phyloP scores from a whole-genome alignment of 768 basidiomycete species.

The Lactarius sanguifluus region DNA sequence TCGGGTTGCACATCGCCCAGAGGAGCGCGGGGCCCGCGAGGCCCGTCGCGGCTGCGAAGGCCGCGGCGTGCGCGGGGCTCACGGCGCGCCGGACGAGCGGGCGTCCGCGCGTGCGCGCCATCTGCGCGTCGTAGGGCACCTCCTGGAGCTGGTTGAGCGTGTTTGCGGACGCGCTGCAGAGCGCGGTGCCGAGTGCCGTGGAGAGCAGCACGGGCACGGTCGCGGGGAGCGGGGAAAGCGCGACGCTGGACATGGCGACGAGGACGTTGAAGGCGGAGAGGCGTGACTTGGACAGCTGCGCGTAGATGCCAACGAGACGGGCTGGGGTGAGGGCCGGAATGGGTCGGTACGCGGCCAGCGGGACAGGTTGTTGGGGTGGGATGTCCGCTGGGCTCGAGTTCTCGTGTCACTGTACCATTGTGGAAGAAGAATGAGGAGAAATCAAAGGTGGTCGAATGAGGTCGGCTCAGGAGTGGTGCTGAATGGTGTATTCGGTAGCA shows the following conservation, averaged over 20 bases:
- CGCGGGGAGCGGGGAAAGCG: conserved; percentile 84
- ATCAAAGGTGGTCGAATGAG: conserved; percentile 11
- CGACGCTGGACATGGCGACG: conserved; percentile 89
- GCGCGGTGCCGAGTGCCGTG: conserved; percentile 83
- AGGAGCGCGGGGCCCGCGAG: conserved; percentile 75
- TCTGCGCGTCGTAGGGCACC: conserved; percentile 94
- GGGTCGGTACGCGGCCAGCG: conserved; percentile 30
- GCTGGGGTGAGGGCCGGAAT: conserved; percentile 45
- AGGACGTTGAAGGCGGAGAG: conserved; percentile 84
- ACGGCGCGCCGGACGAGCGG: conserved; percentile 87
- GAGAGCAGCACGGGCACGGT: conserved; percentile 82
- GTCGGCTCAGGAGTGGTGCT: conserved; percentile 23
- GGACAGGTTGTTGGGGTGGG: conserved; percentile 23
- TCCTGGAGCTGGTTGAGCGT: conserved; percentile 94
- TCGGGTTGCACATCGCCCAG: conserved; percentile 80
- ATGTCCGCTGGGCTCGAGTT: background rate
- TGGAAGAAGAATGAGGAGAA: conserved; percentile 26
- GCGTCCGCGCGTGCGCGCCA: conserved; percentile 83
- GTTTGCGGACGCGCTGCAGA: conserved; percentile 93
- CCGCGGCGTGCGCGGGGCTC: conserved; percentile 77
- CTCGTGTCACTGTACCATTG: conserved; percentile 1
- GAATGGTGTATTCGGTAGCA: conserved; percentile 18
- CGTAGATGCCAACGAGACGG: conserved; percentile 64
- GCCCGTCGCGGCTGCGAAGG: conserved; percentile 77
- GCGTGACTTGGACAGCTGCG: conserved; percentile 79